These are phyloP conservation scores for Xylariaceae sp. DNA, from an alignment of 2,329 filamentous ascomycete species.

Conservation along the genomic window DNA sequence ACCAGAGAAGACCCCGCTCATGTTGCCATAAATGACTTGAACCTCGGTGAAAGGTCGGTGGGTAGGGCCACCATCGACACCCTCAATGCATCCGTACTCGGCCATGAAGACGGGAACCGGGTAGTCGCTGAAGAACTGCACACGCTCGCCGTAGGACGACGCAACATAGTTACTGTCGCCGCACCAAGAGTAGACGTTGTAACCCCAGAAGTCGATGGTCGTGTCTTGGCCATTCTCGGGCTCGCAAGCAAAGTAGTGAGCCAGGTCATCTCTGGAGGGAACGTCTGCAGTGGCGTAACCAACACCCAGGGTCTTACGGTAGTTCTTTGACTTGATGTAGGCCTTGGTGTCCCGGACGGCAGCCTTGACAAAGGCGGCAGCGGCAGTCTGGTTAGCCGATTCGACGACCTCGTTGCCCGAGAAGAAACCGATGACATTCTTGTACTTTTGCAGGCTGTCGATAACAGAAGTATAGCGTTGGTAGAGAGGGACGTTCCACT, in stretches of 20 bases:
- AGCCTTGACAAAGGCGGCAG: slow-evolving; percentile 94
- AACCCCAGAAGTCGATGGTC: slow-evolving; percentile 95
- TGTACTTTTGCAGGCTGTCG: slow-evolving; percentile 75
- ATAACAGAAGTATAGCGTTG: slow-evolving; percentile 78
- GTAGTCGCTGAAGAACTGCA: slow-evolving; percentile 82
- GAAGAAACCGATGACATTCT: slow-evolving; percentile 95
- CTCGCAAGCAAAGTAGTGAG: slow-evolving; percentile 94
- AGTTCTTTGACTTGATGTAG: slow-evolving; percentile 78
- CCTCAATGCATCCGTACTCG: slow-evolving; percentile 90
- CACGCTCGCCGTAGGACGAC: slow-evolving; percentile 79
- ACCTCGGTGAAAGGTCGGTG: slow-evolving; percentile 84
- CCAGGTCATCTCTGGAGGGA: slow-evolving; percentile 74
- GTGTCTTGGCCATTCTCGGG: slow-evolving; percentile 42
- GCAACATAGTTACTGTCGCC: slow-evolving; percentile 70
- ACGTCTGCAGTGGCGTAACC: slow-evolving; percentile 94
- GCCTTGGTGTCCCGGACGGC: slow-evolving; percentile 93
- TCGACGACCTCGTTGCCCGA: slow-evolving; percentile 97
- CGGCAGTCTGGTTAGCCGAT: slow-evolving; percentile 78
- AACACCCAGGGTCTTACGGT: slow-evolving; percentile 71
- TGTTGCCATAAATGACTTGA: slow-evolving; percentile 71
- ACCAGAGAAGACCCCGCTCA: slow-evolving; percentile 86
- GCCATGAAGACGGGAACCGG: slow-evolving; percentile 96
- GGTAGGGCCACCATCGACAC: slow-evolving; percentile 47
- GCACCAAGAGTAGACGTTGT: slow-evolving; percentile 99
- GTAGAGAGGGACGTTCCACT: slow-evolving; percentile 77